These are phyloP conservation scores for Talaromyces funiculosus DNA, from an alignment of 2,329 filamentous ascomycete species.

Conservation along the genomic window DNA sequence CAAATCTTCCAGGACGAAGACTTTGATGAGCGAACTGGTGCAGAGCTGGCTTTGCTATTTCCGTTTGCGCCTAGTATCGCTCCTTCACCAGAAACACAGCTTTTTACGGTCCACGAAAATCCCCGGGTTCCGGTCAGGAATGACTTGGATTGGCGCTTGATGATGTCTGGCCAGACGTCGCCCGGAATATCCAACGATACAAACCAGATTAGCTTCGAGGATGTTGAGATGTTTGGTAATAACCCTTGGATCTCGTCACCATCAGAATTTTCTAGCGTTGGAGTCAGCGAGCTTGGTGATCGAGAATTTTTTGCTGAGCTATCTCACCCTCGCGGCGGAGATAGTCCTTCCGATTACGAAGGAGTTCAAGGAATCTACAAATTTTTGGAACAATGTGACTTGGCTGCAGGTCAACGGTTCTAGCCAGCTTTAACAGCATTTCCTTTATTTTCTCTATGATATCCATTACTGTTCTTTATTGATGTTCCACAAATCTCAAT, in stretches of 20 bases:
- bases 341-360: slow-evolving; percentile 51
- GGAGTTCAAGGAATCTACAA: slow-evolving; percentile 60
- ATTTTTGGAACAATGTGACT: slow-evolving; percentile 61
- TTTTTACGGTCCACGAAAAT: slow-evolving; percentile 40
- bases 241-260: slow-evolving; percentile 52
- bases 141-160: slow-evolving; percentile 51
- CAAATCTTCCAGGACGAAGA: slow-evolving; percentile 71
- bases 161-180: slow-evolving; percentile 45
- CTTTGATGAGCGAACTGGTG: slow-evolving; percentile 63
- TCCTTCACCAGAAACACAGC: slow-evolving; percentile 37
- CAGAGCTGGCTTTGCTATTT: slow-evolving; percentile 71
- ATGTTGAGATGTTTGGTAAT: slow-evolving; percentile 38
- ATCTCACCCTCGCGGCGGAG: slow-evolving; percentile 27
- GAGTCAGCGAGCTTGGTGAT: slow-evolving; percentile 47
- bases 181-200: slow-evolving; percentile 22
- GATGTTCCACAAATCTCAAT: not conserved
- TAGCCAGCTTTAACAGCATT: slow-evolving; percentile 14
- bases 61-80: slow-evolving; percentile 69
- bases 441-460: slow-evolving; percentile 2
- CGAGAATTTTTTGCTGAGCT: slow-evolving; percentile 36
- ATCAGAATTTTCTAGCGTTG: slow-evolving; percentile 55
- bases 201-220: slow-evolving; percentile 34
- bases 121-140: slow-evolving; percentile 18
- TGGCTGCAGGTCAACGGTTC: slow-evolving; percentile 31
- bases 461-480: slow-evolving; percentile 1